Conservation (phyloP, 1,284 basidiomycete species). For the Athelia sp. region DNA sequence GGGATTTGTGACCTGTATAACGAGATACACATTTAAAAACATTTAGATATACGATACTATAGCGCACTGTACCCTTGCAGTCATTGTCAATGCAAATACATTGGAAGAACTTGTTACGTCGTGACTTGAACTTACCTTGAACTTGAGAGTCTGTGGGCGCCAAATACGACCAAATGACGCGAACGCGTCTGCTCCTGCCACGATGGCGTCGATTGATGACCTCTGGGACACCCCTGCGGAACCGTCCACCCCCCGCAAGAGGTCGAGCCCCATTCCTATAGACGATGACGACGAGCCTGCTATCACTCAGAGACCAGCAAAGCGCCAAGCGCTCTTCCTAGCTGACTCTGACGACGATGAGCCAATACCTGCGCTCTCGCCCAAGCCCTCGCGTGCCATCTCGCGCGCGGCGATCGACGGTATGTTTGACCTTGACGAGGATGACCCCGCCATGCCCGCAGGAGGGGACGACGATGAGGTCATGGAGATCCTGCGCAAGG, state of each 20-base stretch:
- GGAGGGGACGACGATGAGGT: conserved; percentile 45
- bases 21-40: too few relatives aligned
- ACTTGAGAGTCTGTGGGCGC: too few relatives aligned
- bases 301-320: neutral
- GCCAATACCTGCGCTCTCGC: conserved; percentile 16
- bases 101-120: too few relatives aligned
- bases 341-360: conserved; percentile 48
- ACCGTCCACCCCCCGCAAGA: neutral
- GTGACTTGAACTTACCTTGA: too few relatives aligned
- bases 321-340: conserved; percentile 44
- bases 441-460: conserved; percentile 34
- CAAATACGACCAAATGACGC: neutral
- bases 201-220: neutral
- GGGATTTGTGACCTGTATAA: too few relatives aligned
- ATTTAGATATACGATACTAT: too few relatives aligned
- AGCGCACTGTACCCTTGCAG: too few relatives aligned
- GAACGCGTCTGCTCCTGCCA: neutral
- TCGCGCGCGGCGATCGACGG: conserved; percentile 48
- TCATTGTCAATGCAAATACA: too few relatives aligned
- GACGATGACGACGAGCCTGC: neutral
- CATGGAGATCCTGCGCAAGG: conserved; percentile 46
- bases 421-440: conserved; percentile 49
- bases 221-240: neutral
- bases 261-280: neutral
- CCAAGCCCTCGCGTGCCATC: conserved; percentile 14